These are phyloP conservation scores for Favolaschia claudopus DNA, from an alignment of 768 basidiomycete species.

Conservation along the genomic window DNA sequence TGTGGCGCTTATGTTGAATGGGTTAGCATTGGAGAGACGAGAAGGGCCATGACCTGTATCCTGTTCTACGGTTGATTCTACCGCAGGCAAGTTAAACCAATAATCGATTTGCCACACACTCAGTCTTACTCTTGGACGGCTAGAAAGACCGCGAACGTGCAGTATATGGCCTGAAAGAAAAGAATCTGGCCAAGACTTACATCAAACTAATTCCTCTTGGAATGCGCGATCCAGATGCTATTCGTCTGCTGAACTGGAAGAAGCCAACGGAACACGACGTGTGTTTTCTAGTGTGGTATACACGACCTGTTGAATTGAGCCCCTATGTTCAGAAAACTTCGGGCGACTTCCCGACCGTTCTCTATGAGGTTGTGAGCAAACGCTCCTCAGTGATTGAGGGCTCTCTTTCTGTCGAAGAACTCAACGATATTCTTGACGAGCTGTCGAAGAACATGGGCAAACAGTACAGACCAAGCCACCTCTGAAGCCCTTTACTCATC, in stretches of 20 bases:
- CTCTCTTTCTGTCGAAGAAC: constrained; percentile 77
- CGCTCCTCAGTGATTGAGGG: constrained; percentile 83
- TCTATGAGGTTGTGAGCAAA: constrained; percentile 87
- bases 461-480: constrained; percentile 55
- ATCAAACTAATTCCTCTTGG: constrained; percentile 90
- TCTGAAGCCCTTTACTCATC: constrained; percentile 15
- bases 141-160: constrained; percentile 95
- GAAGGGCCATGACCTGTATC: constrained; percentile 89
- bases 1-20: constrained; percentile 23
- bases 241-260: constrained; percentile 91
- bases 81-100: constrained; percentile 69
- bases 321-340: constrained; percentile 61
- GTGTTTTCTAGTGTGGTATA: constrained; percentile 31
- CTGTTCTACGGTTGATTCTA: constrained; percentile 85
- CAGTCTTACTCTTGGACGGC: constrained; percentile 5
- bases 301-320: background rate
- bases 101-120: background rate
- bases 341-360: constrained; percentile 88
- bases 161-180: constrained; percentile 95
- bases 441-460: constrained; percentile 76
- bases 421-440: constrained; percentile 85
- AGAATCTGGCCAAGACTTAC: constrained; percentile 91
- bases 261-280: constrained; percentile 76
- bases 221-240: constrained; percentile 79
- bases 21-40: constrained; percentile 85